Base-by-base conservation (phyloP, 306 rosid species). In the Medicago arabica region DNA sequence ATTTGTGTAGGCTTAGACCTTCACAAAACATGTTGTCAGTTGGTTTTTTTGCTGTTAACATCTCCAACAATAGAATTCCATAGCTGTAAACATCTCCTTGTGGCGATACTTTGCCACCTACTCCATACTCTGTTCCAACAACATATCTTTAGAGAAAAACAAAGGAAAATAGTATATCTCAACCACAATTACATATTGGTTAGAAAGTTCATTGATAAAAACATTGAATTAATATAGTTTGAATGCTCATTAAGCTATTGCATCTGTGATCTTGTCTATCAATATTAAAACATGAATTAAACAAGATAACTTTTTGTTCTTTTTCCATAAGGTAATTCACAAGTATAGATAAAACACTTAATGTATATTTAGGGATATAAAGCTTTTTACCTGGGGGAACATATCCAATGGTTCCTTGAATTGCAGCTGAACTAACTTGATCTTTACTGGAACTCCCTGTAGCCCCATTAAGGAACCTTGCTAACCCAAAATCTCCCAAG, bases 401-500 rank as follows among this genome's bases (percentile, higher is more conserved):
- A 44, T 69, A 83, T 38, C 86, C 86, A 14, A 78, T 78, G 54
- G 86, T 83, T 69, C 86, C 81, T 11, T 74, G 63, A 16, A 78
- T 23, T 43, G 43, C 3, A 15, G 71, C 74, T 4, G 83, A 78
- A 36, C 58, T 64, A 40, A 47, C 54, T 74, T 74, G 83, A 9
- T 78, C 51, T 31, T 31, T 23, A 17, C 14, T 25, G 5, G 67
- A 66, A 66, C 47, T 0, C 9, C 9, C 1, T 0, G 66, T 18
- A n/a, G 15, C 60, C 4, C 18, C 68, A 16, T 9, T 36, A 77
- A 77, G 19, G 39, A 83, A 79, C 59, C 62, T 86, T 3, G 83
- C 87, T 28, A 86, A 34, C 8, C 89, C 87, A 51, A 86, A 86
- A 71, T 86, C 89, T 17, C 78, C 76, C 4, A 83, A 43, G 75